phyloP scores from a whole-genome alignment of 208 protist genomes.

The Trichomonas tenax region DNA sequence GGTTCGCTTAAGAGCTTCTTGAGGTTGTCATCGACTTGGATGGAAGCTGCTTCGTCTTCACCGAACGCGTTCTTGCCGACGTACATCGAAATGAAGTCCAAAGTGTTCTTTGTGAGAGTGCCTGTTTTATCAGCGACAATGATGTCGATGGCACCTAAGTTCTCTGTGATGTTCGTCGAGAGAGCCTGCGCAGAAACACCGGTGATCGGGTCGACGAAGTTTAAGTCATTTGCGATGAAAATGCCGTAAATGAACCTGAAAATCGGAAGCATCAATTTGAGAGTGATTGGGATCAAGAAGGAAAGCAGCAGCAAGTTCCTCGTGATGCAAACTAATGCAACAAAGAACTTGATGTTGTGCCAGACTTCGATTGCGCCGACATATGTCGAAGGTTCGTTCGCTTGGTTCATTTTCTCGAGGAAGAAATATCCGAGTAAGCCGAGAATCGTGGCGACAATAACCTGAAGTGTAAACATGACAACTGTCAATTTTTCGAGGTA shows the following conservation, averaged over 20 bases:
- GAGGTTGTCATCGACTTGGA: neutral
- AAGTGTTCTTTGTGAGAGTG: constrained; percentile 49
- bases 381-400: neutral
- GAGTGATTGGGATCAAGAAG: neutral
- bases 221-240: neutral
- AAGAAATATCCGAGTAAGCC: neutral
- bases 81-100: constrained; percentile 14
- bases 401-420: neutral
- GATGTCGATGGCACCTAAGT: constrained; percentile 45
- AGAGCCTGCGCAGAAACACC: neutral
- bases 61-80: neutral
- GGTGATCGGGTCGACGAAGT: neutral
- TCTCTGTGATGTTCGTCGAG: constrained; percentile 24
- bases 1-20: neutral
- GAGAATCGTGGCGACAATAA: neutral
- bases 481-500: neutral
- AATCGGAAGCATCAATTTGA: neutral
- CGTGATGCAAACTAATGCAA: neutral
- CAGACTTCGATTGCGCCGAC: neutral
- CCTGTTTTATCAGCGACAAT: constrained; percentile 56
- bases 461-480: neutral
- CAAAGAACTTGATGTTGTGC: neutral
- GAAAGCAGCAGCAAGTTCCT: neutral
- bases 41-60: neutral
- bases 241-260: neutral